phyloP scores from a whole-genome alignment of 2,329 filamentous ascomycete genomes.

The Arthroderma uncinatum region DNA sequence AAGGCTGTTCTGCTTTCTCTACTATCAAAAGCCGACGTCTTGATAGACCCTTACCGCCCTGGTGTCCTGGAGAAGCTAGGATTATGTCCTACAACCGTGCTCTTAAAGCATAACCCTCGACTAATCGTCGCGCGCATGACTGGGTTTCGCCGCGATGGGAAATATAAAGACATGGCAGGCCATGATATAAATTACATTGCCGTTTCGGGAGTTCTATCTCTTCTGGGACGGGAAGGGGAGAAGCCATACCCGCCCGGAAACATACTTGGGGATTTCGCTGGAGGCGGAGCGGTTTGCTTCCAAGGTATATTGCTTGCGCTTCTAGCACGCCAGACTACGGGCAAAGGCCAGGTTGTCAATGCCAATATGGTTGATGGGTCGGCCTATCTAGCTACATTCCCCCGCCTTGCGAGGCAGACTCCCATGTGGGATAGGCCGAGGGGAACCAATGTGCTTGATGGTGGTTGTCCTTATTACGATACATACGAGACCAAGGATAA shows the following conservation, averaged over 20 bases:
- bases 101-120: constrained; percentile 58
- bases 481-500: constrained; percentile 73
- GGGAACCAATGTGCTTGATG: constrained; percentile 70
- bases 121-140: constrained; percentile 79
- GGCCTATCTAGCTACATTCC: constrained; percentile 67
- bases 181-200: constrained; percentile 97
- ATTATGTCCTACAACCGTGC: constrained; percentile 55
- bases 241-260: constrained; percentile 72
- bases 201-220: constrained; percentile 64
- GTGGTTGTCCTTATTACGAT: constrained; percentile 78
- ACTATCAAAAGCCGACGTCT: constrained; percentile 54
- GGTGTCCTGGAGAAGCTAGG: constrained; percentile 79
- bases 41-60: constrained; percentile 90
- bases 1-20: constrained; percentile 56
- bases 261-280: constrained; percentile 81
- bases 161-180: constrained; percentile 77
- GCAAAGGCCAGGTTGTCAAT: constrained; percentile 77
- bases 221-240: constrained; percentile 60
- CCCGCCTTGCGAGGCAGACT: constrained; percentile 55
- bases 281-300: constrained; percentile 72
- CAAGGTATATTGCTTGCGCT: constrained; percentile 74
- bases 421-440: constrained; percentile 52
- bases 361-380: constrained; percentile 94
- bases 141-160: constrained; percentile 77
- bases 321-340: constrained; percentile 51